Percentiles rank a stretch among this genome's conserved stretches.
Evolutionary conservation across 257 asterid species (phyloP).

Genomic region (Pogostemon cablin): DNA sequence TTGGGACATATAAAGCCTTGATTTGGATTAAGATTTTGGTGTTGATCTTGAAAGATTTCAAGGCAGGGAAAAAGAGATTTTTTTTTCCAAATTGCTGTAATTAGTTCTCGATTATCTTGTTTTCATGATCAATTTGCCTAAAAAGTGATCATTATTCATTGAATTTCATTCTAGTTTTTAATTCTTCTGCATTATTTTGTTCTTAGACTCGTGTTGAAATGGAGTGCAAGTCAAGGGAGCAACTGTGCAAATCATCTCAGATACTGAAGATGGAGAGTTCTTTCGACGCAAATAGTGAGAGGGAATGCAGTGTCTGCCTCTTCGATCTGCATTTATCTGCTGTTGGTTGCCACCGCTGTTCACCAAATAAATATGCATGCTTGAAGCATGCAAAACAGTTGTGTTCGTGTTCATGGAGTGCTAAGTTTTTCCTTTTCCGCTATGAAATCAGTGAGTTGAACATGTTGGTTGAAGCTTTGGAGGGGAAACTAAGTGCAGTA

Average conservation of each 20-base stretch:
- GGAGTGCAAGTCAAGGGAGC: constrained; percentile 78
- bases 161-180: constrained; percentile 37
- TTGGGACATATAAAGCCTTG: constrained; percentile 9
- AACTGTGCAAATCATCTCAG: constrained; percentile 67
- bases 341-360: constrained; percentile 91
- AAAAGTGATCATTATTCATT: constrained; percentile 45
- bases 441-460: constrained; percentile 75
- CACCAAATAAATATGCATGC: constrained; percentile 94
- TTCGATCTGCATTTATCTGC: constrained; percentile 97
- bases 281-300: constrained; percentile 83
- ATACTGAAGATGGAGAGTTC: constrained; percentile 93
- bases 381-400: constrained; percentile 89
- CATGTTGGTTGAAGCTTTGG: constrained; percentile 92
- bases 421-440: constrained; percentile 88
- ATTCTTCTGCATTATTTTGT: constrained; percentile 29
- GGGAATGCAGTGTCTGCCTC: constrained; percentile 89
- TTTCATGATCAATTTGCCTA: constrained; percentile 14
- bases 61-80: neutral
- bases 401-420: constrained; percentile 90
- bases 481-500: constrained; percentile 92
- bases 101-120: neutral
- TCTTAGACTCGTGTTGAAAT: constrained; percentile 77
- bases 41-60: constrained; percentile 15
- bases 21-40: neutral
- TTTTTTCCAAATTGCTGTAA: constrained; percentile 14